Base-by-base conservation (phyloP, 176 grass and related monocot species). In the Hyparrhenia diplandra region DNA sequence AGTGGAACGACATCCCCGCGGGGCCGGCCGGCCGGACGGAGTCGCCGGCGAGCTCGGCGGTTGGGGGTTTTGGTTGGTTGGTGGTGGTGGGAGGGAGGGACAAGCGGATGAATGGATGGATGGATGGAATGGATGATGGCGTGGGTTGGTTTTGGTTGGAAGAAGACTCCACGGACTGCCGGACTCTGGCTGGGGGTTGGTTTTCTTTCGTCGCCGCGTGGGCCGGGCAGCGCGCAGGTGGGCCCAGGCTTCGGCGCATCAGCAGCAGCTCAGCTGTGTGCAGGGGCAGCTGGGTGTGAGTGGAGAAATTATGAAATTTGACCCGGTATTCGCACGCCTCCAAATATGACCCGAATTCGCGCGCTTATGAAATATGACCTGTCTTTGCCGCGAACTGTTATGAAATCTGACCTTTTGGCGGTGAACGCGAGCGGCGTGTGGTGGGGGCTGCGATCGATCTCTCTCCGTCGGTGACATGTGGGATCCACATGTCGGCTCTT, bases 1-100 rank as follows among this genome's bases (percentile, higher is more conserved):
- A 90, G 84, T 90, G 88, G 88, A 89, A 89, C 67, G 83, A 80
- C 88, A 89, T 89, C 39, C 13, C 32, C 52, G 35, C 46, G 63
- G 32, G 8, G 43, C 0, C 42, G 8, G 9, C 1, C 14, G 16
- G 3, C 5, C 25, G 24, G 41, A 43, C 28, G 5, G 47, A 18
- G 54, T 8, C 54, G 36, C 21, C 17, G 12, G 37, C 81, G 80
- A 66, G 59, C 74, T 57, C 58, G 80, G 86, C 67, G n/a, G 75
- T 69, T 84, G 76, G 70, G 31, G 87, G 71, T 70, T 89, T 69
- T 75, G 82, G 76, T 76, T 76, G 87, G 82, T 80, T 80, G 71
- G 41, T 76, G 71, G 32, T 57, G 76, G 70, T 69, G 87, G 68
- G 75, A 28, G 87, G 68, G 75, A 28, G 69, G 75, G 74, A 67